Base-by-base conservation (phyloP, 1,139 yeast genomes). In the Torulaspora pretoriensis region DNA sequence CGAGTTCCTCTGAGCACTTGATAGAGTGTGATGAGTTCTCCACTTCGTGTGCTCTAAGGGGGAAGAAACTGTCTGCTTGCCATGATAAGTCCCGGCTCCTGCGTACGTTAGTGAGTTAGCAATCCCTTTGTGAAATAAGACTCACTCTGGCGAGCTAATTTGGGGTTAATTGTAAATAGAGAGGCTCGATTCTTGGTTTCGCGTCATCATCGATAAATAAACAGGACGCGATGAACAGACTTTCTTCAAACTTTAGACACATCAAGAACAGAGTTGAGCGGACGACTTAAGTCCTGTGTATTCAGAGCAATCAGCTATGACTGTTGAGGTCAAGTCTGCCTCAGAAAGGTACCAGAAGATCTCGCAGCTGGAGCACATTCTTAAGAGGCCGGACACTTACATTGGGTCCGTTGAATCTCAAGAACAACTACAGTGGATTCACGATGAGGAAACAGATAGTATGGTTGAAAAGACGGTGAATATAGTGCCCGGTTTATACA, bases 311-410 rank as follows among this genome's bases (percentile, higher is more conserved):
- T 8, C 12, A n/a, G 32, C 13, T 26, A 46, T 46, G 49, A 46
- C 49, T 12, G 39, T 40, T 29, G 59, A 53, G 26, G 41, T 44
- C 26, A 72, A 73, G 52, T 65, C 73, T 35, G 83, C 81, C 9
- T 83, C 96, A 7, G 85, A 84, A 42, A 92, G 87, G 57, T 94
- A 94, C 68, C 97, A 92, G 67, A 86, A 86, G 68, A 80, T 94
- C 44, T 83, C 97, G 3, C 98, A 90, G 68, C 73, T 94, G 58
- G 97, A 94, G 63, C 99, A 94, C 75, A 92, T 94, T 51, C 73
- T 94, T 61, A 89, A 89, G 66, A 83, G 99, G 67, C 99, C 99
- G 1, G 99, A 94, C 64, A 92, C 98, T 2, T 94, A 94, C 68
- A 84, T 94, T 57, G 99, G 99, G 5, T 89, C 97, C 1, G 85